Evolutionary conservation across 306 rosid species (phyloP).

Genomic region (Styphnolobium japonicum): DNA sequence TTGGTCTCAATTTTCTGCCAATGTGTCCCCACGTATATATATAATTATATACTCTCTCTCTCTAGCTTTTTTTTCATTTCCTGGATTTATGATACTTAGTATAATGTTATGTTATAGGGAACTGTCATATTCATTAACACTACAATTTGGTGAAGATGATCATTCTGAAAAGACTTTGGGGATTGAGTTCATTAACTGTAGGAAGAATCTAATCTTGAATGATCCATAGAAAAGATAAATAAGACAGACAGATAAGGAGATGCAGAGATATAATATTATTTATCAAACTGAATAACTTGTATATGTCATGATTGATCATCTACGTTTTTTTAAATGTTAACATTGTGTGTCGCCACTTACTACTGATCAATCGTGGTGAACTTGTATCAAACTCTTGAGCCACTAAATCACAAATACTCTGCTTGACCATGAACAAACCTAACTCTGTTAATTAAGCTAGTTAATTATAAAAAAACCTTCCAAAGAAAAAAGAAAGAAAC

Average conservation of each 20-base stretch:
- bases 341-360: not conserved
- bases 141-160: slow-evolving; percentile 30
- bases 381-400: slow-evolving; percentile 6
- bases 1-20: slow-evolving; percentile 26
- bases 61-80: not conserved
- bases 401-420: not conserved
- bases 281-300: slow-evolving; percentile 13
- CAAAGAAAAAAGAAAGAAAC: not conserved
- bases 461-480: slow-evolving; percentile 11
- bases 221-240: not conserved
- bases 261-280: not conserved
- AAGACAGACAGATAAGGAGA: slow-evolving; percentile 23
- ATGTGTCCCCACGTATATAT: slow-evolving; percentile 20
- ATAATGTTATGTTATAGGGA: slow-evolving; percentile 6
- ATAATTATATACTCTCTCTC: not conserved
- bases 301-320: slow-evolving; percentile 7
- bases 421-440: slow-evolving; percentile 8
- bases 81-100: not conserved
- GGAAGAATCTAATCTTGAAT: slow-evolving; percentile 29
- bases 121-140: slow-evolving; percentile 30
- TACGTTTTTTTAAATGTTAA: slow-evolving; percentile 13
- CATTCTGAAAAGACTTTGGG: slow-evolving; percentile 25
- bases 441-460: not conserved
- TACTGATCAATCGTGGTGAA: slow-evolving; percentile 17
- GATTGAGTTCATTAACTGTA: slow-evolving; percentile 33